Conservation (phyloP, 805 yeast species). For the Yamadazyma takamatsuzukensis region DNA sequence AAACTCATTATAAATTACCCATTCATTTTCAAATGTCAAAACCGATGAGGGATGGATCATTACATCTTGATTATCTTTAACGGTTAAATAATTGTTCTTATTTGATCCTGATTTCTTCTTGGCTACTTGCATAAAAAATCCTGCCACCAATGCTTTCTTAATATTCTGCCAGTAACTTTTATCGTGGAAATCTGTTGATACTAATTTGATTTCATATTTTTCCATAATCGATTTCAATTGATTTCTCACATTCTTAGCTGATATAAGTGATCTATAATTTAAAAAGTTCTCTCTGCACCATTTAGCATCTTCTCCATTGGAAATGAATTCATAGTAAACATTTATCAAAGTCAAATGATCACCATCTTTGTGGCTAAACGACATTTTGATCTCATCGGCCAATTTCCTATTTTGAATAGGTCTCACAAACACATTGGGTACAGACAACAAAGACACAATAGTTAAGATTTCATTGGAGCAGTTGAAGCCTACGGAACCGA, state of each 20-base stretch:
- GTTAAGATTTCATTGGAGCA: constrained; percentile 89
- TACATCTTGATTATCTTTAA: constrained; percentile 95
- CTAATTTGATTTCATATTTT: constrained; percentile 67
- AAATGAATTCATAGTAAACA: constrained; percentile 73
- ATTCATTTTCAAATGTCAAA: constrained; percentile 81
- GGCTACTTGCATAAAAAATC: constrained; percentile 98
- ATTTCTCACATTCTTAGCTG: constrained; percentile 82
- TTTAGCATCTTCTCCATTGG: constrained; percentile 66
- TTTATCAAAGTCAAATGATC: constrained; percentile 90
- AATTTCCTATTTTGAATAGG: constrained; percentile 83
- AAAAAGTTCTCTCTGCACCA: constrained; percentile 94
- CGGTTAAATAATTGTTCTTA: constrained; percentile 67
- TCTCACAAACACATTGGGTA: constrained; percentile 91
- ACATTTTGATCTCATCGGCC: constrained; percentile 86
- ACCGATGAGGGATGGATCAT: constrained; percentile 92
- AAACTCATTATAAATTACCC: constrained; percentile 94
- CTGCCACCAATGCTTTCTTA: constrained; percentile 83
- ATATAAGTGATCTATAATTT: constrained; percentile 75
- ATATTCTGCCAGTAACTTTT: constrained; percentile 70
- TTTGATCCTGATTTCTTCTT: constrained; percentile 73
- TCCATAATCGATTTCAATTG: constrained; percentile 86
- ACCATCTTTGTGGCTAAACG: constrained; percentile 91
- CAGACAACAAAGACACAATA: constrained; percentile 85
- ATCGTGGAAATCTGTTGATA: constrained; percentile 59
- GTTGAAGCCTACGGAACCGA: constrained; percentile 77